Conservation (phyloP, 2,329 filamentous ascomycete genomes). For the Magnaporthiopsis incrustans region DNA sequence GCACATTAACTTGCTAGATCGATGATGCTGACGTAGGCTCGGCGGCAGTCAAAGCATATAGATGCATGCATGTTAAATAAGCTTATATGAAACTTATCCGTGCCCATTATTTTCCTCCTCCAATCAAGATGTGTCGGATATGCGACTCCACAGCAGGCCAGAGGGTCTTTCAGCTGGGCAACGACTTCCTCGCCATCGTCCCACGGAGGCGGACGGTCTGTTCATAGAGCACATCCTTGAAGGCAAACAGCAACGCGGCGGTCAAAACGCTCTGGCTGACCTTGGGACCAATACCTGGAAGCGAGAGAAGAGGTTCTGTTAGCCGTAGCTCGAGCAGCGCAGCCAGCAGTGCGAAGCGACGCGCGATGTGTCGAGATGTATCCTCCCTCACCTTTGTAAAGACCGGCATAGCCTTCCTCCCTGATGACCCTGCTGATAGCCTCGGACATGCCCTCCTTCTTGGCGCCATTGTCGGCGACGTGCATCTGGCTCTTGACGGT, state of each 20-base stretch:
- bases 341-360: not conserved
- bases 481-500: conserved; percentile 98
- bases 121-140: not conserved
- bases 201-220: conserved; percentile 62
- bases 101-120: not conserved
- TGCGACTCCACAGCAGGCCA: not conserved
- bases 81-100: not conserved
- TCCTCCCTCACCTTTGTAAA: conserved; percentile 73
- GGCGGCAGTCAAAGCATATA: not conserved
- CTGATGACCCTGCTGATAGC: conserved; percentile 71
- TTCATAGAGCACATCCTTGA: conserved; percentile 94
- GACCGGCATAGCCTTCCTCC: conserved; percentile 83
- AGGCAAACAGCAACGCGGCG: conserved; percentile 91
- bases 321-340: not conserved
- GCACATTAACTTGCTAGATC: not conserved
- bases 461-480: conserved; percentile 63
- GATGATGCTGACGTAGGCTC: too few species aligned
- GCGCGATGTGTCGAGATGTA: not conserved
- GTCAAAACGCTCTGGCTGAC: conserved; percentile 95
- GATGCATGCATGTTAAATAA: not conserved
- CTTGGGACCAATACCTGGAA: conserved; percentile 83
- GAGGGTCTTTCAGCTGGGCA: conserved; percentile 11
- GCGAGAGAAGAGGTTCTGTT: conserved; percentile 2
- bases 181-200: conserved; percentile 30
- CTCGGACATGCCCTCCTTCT: conserved; percentile 71